Evolutionary conservation across 2,329 filamentous ascomycete genomes (phyloP), one percentile per base, ranked within the genome.

Genomic region (Fusarium agapanthi): DNA sequence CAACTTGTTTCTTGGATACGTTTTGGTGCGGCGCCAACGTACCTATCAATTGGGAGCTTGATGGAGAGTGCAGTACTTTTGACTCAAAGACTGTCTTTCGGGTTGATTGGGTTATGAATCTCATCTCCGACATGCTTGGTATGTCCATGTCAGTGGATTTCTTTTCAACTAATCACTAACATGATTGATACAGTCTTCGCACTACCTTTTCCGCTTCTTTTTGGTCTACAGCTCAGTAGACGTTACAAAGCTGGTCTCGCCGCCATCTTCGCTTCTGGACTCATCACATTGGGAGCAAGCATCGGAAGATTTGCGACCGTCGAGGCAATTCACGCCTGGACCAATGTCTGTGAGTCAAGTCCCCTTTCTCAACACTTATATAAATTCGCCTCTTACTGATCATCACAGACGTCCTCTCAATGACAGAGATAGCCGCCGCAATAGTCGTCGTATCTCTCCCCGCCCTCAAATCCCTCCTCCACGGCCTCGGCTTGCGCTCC

Each of bases 21-120:
- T 80, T 80, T n/a, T 80, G 77, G 76, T 79, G 78, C n/a, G 78
- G 78, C 2, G 6, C 60, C 5, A 62, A 80, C 4, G 76, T 78
- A 7, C 50, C 78, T 1, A 65, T 80, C 15, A 79, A 79, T 40
- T 79, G 76, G 78, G 65, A 75, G 5, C 38, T 71, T 1, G 56
- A 79, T 6, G 72, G 76, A 6, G 51, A 47, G 5, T 80, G 78
- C 62, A 77, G 61, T 6, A 77, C 73, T 0, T 80, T 75, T 40
- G 73, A 73, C 22, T 79, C 78, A 2, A 79, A 75, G 58, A 45
- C 53, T 0, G 73, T 79, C 5, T 77, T 77, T 7, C 78, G 74
- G 6, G 77, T 80, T 38, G 78, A 79, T 41, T 79, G 78, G 78
- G 71, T 30, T 2, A 62, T 79, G 76, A 79, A 80, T 45, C 61